A percentile compares a stretch with the other conserved stretches of the same genome.
phyloP scores from a whole-genome alignment of 345 rosid genomes.

The Eucalyptus sideroxylon region DNA sequence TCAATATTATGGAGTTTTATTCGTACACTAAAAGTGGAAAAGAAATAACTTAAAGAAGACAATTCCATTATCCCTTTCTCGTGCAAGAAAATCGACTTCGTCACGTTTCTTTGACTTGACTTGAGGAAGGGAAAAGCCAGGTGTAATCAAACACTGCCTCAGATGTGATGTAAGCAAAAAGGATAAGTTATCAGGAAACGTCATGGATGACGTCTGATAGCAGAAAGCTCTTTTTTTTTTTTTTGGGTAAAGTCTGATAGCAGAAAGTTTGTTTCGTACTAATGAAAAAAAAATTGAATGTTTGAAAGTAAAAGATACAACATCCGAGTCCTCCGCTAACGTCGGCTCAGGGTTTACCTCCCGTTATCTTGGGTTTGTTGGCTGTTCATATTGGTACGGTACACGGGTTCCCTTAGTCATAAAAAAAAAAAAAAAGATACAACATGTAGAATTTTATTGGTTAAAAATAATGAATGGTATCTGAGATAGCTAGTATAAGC shows the following conservation, averaged over 20 bases:
- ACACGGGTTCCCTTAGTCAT: fast-evolving
- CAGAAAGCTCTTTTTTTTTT: not conserved
- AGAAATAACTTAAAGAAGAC: too few relatives aligned
- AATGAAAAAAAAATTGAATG: not conserved
- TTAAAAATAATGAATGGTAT: not conserved
- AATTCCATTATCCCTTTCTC: too few relatives aligned
- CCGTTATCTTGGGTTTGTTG: fast-evolving
- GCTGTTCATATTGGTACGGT: fast-evolving
- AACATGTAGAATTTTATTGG: not conserved
- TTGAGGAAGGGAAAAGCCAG: not conserved
- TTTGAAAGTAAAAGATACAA: not conserved
- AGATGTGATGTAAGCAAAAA: not conserved
- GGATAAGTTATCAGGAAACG: not conserved
- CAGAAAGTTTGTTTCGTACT: not conserved
- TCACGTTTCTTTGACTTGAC: not conserved
- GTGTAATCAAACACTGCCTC: not conserved
- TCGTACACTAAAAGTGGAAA: not conserved
- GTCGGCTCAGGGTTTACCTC: fast-evolving
- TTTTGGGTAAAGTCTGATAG: not conserved
- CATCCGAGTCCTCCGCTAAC: fast-evolving
- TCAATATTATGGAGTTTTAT: too few relatives aligned
- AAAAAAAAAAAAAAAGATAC: not conserved
- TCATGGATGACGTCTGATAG: not conserved
- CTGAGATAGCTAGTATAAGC: not conserved
- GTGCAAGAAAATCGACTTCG: not conserved